phyloP scores from a whole-genome alignment of 495 filamentous ascomycete species.

The Platismatia glauca region DNA sequence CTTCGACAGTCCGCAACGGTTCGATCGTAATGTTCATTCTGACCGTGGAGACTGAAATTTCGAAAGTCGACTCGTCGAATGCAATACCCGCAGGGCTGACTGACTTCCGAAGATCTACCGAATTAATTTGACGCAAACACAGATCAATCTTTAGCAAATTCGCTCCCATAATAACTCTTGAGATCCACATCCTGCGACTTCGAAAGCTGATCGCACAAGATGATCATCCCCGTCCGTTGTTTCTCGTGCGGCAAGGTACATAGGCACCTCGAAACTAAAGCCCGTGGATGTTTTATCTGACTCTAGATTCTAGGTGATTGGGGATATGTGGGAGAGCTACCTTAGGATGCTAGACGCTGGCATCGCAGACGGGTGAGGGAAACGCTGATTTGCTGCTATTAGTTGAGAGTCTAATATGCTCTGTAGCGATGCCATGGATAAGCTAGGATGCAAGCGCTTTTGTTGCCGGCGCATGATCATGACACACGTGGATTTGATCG shows the following conservation, averaged over 20 bases:
- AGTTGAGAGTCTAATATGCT: slow-evolving; percentile 10
- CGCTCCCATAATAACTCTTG: neutral
- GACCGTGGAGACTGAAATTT: neutral
- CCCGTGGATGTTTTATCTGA: slow-evolving; percentile 18
- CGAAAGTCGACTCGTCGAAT: neutral
- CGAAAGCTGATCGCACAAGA: slow-evolving; percentile 32
- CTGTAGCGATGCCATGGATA: slow-evolving; percentile 81
- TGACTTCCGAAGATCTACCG: neutral
- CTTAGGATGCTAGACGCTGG: slow-evolving; percentile 71
- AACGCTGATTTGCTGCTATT: neutral
- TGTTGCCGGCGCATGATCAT: slow-evolving; percentile 98
- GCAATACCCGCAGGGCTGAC: neutral
- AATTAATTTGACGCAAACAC: neutral
- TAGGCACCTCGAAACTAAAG: neutral
- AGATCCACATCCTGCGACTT: neutral
- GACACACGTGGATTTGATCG: slow-evolving; percentile 98
- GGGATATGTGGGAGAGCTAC: slow-evolving; percentile 94
- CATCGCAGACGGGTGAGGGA: slow-evolving; percentile 62
- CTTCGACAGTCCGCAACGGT: neutral
- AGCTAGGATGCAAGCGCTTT: slow-evolving; percentile 86
- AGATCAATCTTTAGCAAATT: neutral
- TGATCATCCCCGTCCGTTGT: slow-evolving; percentile 98
- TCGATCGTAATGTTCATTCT: neutral
- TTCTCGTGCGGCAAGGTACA: slow-evolving; percentile 97
- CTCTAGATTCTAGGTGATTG: slow-evolving; percentile 60